phyloP scores from a whole-genome alignment of 192 early-diverging fungal species.

The Backusella westeae region DNA sequence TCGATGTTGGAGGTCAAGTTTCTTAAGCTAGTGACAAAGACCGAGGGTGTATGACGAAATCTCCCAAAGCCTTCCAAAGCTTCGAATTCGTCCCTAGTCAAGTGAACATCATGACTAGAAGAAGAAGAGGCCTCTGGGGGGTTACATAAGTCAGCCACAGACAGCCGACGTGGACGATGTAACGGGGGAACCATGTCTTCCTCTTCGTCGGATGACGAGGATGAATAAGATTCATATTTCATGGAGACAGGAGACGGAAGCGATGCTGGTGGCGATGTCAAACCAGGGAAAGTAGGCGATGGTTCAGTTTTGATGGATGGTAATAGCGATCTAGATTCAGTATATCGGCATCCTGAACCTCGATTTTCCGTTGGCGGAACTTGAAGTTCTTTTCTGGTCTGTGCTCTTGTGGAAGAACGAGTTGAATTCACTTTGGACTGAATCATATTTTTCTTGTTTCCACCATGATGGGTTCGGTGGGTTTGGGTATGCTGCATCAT shows the following conservation, averaged over 20 bases:
- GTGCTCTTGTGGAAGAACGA: not conserved
- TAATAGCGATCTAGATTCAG: not conserved
- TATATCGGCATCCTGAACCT: not conserved
- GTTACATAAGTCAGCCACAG: slow-evolving; percentile 32
- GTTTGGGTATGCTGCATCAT: slow-evolving; percentile 84
- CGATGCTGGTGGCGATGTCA: not conserved
- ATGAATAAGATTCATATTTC: not conserved
- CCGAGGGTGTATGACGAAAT: slow-evolving; percentile 26
- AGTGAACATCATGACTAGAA: not conserved
- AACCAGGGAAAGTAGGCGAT: not conserved
- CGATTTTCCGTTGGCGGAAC: not conserved
- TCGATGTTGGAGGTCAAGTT: not conserved
- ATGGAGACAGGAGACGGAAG: not conserved
- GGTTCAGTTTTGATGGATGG: not conserved
- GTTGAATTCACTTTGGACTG: not conserved
- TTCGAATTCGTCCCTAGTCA: slow-evolving; percentile 38
- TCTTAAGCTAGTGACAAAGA: not conserved
- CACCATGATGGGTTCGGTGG: slow-evolving; percentile 35
- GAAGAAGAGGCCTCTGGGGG: not conserved
- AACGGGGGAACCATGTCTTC: not conserved
- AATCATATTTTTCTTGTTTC: not conserved
- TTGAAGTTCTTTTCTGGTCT: slow-evolving; percentile 1
- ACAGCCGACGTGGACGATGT: slow-evolving; percentile 6
- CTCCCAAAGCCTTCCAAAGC: slow-evolving; percentile 27
- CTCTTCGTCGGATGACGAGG: not conserved